Conservation (phyloP, 176 grass and related monocot genomes). For the Carex scoparia region DNA sequence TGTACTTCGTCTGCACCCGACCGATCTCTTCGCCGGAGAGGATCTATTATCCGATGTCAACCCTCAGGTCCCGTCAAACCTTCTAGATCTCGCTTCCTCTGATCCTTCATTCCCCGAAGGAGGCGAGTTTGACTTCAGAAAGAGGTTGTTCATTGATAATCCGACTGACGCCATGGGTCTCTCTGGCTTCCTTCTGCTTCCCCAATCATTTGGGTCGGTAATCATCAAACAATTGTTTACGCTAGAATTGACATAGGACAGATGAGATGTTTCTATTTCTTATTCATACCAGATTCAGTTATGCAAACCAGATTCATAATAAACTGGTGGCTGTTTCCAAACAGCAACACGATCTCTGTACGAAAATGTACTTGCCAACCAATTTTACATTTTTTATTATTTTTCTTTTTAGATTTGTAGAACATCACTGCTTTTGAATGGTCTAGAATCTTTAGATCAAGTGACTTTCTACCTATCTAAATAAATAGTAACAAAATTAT, state of each 20-base stretch:
- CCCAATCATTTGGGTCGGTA: constrained; percentile 82
- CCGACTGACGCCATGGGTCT: constrained; percentile 80
- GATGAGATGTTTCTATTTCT: background rate
- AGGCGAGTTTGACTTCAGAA: constrained; percentile 82
- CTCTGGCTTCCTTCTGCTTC: constrained; percentile 75
- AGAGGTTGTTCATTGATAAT: constrained; percentile 72
- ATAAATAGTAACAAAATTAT: no score
- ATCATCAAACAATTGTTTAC: background rate
- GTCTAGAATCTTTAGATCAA: no score
- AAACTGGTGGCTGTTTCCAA: background rate
- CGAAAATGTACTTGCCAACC: no score
- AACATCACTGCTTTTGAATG: no score
- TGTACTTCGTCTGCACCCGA: constrained; percentile 71
- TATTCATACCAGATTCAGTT: background rate
- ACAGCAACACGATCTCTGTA: no score
- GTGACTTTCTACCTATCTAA: no score
- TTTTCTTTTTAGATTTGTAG: no score
- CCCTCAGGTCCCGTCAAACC: constrained; percentile 15
- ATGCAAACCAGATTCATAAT: background rate
- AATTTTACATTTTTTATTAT: no score
- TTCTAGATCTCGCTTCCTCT: constrained; percentile 32
- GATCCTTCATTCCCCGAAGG: constrained; percentile 26
- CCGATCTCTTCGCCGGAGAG: constrained; percentile 79
- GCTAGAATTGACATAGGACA: background rate
- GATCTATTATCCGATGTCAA: constrained; percentile 57